Evolutionary conservation across 352 stramenopile species (phyloP), one percentile per base, ranked within the genome.

Genomic region (Phytophthora syringae): DNA sequence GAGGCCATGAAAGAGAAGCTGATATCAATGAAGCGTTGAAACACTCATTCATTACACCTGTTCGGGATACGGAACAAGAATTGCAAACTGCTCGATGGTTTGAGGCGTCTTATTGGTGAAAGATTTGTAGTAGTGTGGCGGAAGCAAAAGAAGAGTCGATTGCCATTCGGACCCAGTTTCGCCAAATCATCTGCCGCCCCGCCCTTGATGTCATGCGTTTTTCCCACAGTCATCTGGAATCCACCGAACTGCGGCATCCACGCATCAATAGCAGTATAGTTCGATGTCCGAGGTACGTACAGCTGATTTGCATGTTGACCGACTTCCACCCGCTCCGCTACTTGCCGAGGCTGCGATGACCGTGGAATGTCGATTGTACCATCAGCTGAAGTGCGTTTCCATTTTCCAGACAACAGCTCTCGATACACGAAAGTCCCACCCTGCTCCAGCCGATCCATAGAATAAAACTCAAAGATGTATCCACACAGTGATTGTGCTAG

Each of bases 381-480:
- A 30, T 60, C 52, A 12, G 60, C 53, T 54, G 55, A 51, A 66
- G 3, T 57, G 40, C 44, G 42, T 64, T 61, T 32, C 55, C 60
- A 67, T 72, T 36, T 69, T 37, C 56, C 52, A 70, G 62, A 56
- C 2, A 67, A 21, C 52, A 76, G 57, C 27, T 70, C 52, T 39
- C 68, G 62, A 21, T 18, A 76, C 13, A 44, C 43, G 28, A 74
- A 79, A 54, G 12, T 25, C 13, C 70, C 70, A 39, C 74, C 70
- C 39, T 28, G 13, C 16, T 79, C 52, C 52, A 82, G 62, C 66
- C 76, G 42, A 60, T 67, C 44, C 69, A 82, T 69, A 0, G 40
- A 36, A 66, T 82, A 24, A 12, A 62, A 58, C 63, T 77, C 64
- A 39, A 80, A 80, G 39, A 79, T 65, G 43, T 81, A 79, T 18